Conservation (phyloP, 2,329 filamentous ascomycete species). For the Monosporascus cannonballus region DNA sequence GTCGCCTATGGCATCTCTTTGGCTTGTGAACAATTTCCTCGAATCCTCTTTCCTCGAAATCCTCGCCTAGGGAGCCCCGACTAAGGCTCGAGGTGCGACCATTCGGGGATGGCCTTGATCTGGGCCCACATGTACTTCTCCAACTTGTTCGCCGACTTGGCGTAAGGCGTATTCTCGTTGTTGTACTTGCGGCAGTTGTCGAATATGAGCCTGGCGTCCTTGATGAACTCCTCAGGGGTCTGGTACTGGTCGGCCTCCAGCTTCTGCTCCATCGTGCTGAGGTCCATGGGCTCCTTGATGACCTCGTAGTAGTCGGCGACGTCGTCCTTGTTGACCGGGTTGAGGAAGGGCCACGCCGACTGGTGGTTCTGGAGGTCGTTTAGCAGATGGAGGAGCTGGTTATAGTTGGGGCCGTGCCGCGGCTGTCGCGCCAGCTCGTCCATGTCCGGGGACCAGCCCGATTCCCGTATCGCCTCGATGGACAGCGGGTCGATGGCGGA, state of each 20-base stretch:
- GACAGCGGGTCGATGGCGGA: constrained; percentile 75
- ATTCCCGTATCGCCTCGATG: constrained; percentile 82
- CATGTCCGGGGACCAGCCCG: constrained; percentile 96
- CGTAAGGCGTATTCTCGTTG: constrained; percentile 89
- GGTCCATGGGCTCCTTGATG: constrained; percentile 96
- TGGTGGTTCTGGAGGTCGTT: constrained; percentile 94
- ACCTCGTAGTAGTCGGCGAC: constrained; percentile 99
- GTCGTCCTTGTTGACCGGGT: constrained; percentile 90
- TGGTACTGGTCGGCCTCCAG: constrained; percentile 90
- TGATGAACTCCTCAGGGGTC: constrained; percentile 86
- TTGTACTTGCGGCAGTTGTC: constrained; percentile 96
- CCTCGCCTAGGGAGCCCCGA: background rate
- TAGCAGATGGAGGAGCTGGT: constrained; percentile 83
- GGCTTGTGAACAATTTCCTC: no score
- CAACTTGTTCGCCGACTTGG: constrained; percentile 88
- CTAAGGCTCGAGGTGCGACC: constrained; percentile 60
- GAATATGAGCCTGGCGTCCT: constrained; percentile 83
- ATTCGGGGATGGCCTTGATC: constrained; percentile 87
- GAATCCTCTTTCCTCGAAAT: background rate
- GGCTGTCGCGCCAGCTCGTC: constrained; percentile 92
- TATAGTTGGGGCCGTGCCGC: constrained; percentile 93
- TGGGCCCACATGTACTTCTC: constrained; percentile 94
- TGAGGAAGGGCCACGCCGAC: constrained; percentile 89
- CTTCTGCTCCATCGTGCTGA: constrained; percentile 92
- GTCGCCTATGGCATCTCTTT: no score